These are phyloP conservation scores for Coniochaeta ligniaria DNA, from an alignment of 2,329 filamentous ascomycete species.

Conservation along the genomic window DNA sequence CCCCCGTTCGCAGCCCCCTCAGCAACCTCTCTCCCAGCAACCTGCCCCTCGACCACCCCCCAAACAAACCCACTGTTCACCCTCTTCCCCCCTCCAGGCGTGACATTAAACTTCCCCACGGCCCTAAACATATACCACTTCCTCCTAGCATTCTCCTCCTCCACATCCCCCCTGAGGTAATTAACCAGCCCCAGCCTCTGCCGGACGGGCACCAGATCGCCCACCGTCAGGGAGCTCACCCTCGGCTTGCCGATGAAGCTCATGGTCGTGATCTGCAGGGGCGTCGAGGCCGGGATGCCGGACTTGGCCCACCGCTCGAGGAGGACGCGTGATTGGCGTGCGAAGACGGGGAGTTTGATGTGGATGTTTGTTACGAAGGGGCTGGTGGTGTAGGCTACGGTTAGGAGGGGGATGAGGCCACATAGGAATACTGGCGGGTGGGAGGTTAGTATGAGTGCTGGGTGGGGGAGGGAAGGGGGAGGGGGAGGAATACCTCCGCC, in stretches of 20 bases:
- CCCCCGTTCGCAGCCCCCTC: too few relatives aligned
- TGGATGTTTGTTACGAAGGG: conserved; percentile 70
- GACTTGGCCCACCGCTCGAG: conserved; percentile 44
- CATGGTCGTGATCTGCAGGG: conserved; percentile 48
- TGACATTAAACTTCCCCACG: conserved; percentile 26
- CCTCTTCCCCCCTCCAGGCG: conserved; percentile 13
- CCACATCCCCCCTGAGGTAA: conserved; percentile 14
- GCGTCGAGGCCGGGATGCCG: conserved; percentile 33
- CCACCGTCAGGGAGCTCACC: conserved; percentile 22
- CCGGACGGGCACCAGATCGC: conserved; percentile 23
- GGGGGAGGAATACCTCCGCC: conserved; percentile 27
- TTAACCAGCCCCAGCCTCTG: conserved; percentile 31
- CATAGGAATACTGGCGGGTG: conserved; percentile 42
- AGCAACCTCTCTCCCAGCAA: not conserved
- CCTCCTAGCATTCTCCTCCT: conserved; percentile 9
- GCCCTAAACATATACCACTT: conserved; percentile 29
- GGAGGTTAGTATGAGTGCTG: not conserved
- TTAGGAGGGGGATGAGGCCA: conserved; percentile 57
- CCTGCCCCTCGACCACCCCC: conserved; percentile 19
- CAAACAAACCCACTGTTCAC: conserved; percentile 27
- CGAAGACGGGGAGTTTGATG: conserved; percentile 59
- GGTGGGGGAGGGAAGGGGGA: not conserved
- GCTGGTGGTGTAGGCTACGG: conserved; percentile 56
- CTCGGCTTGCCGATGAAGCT: conserved; percentile 48
- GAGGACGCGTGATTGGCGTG: conserved; percentile 50